Evolutionary conservation across 148 eudicot genomes (phyloP), one percentile per base, ranked within the genome.

Genomic region (Persicaria maculosa): DNA sequence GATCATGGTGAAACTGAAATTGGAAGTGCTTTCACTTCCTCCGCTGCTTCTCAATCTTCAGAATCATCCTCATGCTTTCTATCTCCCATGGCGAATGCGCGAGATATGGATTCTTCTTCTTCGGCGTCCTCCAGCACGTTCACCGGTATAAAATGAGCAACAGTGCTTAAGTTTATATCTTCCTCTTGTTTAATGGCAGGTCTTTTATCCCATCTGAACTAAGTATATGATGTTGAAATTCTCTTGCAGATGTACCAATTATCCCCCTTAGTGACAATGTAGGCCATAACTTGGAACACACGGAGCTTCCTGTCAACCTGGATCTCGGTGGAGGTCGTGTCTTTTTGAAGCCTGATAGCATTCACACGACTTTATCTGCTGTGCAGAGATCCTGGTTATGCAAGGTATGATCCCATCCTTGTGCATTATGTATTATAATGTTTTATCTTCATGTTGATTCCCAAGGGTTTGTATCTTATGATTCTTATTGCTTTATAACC

Each of bases 401-500:
- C 61, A 72, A 72, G 74, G 74, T 72, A 72, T 22, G 43, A 10
- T 22, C 14, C 15, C 9, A 57, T 59, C 67, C 67, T 59, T 57
- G 0, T 17, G 62, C 62, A 57, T 19, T 59, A 22, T 25, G 40
- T 59, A 22, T 22, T 40, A 9, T 59, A 14, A 53, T 1, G n/a
- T 52, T 52, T 52, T 9, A 9, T 50, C 10, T 50, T 3, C 53
- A 50, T 9, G 53, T 12, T 9, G 53, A 50, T 50, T 50, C 15
- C 53, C 12, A 50, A 50, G 14, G 15, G 53, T 50, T 50, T 50
- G 53, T 50, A 50, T 50, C 53, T 50, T 50, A 50, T 50, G 53
- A 9, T 9, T 50, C 53, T 50, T 50, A 50, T 1, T 50, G 53
- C 53, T 50, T 12, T 50, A 50, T 50, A 50, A 15, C 14, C 53